Evolutionary conservation across 2,329 filamentous ascomycete genomes (phyloP).

Genomic region (Incumbomyces lentus): DNA sequence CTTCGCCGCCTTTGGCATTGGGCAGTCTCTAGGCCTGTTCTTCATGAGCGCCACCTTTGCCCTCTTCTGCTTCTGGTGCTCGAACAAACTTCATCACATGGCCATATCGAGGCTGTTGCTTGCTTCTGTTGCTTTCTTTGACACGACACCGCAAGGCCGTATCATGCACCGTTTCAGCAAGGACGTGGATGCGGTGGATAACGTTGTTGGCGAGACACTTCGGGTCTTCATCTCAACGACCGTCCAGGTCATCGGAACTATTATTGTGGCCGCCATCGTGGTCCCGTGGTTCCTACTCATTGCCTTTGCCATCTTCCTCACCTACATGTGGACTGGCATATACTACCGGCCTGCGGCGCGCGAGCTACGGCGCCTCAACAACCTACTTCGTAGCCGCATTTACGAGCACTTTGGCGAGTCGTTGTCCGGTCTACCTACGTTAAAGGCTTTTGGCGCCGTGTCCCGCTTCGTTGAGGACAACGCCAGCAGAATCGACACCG

Average conservation of each 20-base stretch:
- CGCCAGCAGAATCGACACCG: too few species aligned
- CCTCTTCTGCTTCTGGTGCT: not conserved
- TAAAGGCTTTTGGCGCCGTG: slow-evolving; percentile 37
- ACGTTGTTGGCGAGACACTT: slow-evolving; percentile 6
- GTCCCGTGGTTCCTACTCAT: slow-evolving; percentile 29
- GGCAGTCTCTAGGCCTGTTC: not conserved
- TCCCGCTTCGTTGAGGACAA: too few species aligned
- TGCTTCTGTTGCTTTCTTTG: too few species aligned
- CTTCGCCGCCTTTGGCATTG: not conserved
- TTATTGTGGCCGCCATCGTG: slow-evolving; percentile 28
- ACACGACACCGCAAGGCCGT: too few species aligned
- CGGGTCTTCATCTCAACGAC: not conserved
- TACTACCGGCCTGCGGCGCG: slow-evolving; percentile 40
- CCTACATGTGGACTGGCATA: slow-evolving; percentile 34
- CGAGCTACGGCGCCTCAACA: slow-evolving; percentile 42
- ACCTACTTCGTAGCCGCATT: slow-evolving; percentile 41
- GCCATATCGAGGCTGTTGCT: not conserved
- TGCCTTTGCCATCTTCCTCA: slow-evolving; percentile 29
- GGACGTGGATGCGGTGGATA: slow-evolving; percentile 17
- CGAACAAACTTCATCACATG: not conserved
- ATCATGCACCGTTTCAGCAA: slow-evolving; percentile 13
- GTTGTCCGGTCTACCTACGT: slow-evolving; percentile 37
- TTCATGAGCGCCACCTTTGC: not conserved
- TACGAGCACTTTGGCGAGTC: slow-evolving; percentile 45
- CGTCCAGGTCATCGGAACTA: slow-evolving; percentile 23